Conservation (phyloP, 2,329 filamentous ascomycete genomes). For the Pseudogymnoascus sp. region DNA sequence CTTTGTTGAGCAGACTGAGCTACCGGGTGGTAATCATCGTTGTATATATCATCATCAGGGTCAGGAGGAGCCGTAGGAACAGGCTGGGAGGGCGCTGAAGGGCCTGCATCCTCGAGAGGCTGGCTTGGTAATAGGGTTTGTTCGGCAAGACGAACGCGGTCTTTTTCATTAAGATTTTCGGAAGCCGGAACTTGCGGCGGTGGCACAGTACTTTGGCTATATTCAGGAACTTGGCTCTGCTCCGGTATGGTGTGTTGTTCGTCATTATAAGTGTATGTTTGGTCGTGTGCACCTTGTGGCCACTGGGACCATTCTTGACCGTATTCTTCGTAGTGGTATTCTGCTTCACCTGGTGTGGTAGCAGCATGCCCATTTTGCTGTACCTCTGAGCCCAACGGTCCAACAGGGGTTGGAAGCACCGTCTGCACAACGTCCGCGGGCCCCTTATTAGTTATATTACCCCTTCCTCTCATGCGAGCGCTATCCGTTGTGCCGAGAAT, state of each 20-base stretch:
- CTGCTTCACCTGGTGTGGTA: background rate
- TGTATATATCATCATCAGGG: constrained; percentile 20
- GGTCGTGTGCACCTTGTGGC: constrained; percentile 12
- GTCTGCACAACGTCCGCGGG: constrained; percentile 3
- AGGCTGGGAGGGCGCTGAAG: constrained; percentile 33
- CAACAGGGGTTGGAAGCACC: constrained; percentile 15
- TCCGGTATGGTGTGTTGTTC: constrained; percentile 28
- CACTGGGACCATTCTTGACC: background rate
- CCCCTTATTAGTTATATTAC: constrained; percentile 15
- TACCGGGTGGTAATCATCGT: constrained; percentile 22
- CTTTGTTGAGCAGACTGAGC: constrained; percentile 18
- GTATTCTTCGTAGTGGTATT: background rate
- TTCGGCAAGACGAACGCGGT: constrained; percentile 70
- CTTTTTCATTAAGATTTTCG: constrained; percentile 68
- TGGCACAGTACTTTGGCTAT: constrained; percentile 45
- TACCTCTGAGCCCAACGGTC: constrained; percentile 27
- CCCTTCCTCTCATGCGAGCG: constrained; percentile 27
- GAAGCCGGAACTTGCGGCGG: constrained; percentile 54
- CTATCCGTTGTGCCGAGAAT: constrained; percentile 81
- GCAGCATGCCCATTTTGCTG: constrained; percentile 23
- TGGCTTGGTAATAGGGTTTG: constrained; percentile 72
- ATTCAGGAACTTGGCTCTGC: constrained; percentile 28
- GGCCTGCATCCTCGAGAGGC: constrained; percentile 42
- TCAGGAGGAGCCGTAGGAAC: constrained; percentile 18
- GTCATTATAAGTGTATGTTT: constrained; percentile 25